Evolutionary conservation across 1,284 basidiomycete genomes (phyloP).

Genomic region (Meira nashicola): DNA sequence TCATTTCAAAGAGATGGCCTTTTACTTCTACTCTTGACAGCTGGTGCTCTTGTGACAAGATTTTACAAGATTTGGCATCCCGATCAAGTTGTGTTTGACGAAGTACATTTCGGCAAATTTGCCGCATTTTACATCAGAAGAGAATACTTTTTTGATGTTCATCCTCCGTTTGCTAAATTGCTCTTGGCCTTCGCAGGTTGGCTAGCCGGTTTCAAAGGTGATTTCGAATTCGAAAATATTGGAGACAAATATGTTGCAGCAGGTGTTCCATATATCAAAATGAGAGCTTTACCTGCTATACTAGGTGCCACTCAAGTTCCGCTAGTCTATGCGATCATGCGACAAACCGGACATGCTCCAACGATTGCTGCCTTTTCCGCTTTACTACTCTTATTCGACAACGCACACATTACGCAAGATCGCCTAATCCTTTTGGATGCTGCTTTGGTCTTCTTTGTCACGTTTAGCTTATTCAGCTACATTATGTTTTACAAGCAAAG

Average conservation of each 20-base stretch:
- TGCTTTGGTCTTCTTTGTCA: slow-evolving; percentile 90
- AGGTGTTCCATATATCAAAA: slow-evolving; percentile 87
- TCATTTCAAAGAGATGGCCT: slow-evolving; percentile 7
- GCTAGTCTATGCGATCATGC: slow-evolving; percentile 92
- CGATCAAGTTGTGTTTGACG: slow-evolving; percentile 50
- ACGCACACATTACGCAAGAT: slow-evolving; percentile 90
- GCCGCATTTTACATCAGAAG: slow-evolving; percentile 49
- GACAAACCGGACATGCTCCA: slow-evolving; percentile 90
- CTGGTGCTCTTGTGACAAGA: slow-evolving; percentile 28
- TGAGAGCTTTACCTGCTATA: slow-evolving; percentile 85
- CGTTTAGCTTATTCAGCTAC: slow-evolving; percentile 88
- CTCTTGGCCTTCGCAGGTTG: slow-evolving; percentile 68
- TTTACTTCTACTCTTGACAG: slow-evolving; percentile 25
- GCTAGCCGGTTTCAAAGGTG: slow-evolving; percentile 92
- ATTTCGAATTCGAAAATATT: slow-evolving; percentile 89
- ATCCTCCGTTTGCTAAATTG: slow-evolving; percentile 67
- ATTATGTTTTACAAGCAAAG: slow-evolving; percentile 91
- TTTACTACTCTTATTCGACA: slow-evolving; percentile 78
- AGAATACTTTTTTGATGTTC: slow-evolving; percentile 95
- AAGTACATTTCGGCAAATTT: slow-evolving; percentile 53
- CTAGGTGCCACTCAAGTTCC: slow-evolving; percentile 84
- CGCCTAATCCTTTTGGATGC: slow-evolving; percentile 94
- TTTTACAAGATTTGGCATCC: slow-evolving; percentile 38
- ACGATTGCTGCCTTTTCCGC: slow-evolving; percentile 84
- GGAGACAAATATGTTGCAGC: slow-evolving; percentile 83